Base-by-base conservation (phyloP, 1,284 basidiomycete species). In the Leccinum variabile region DNA sequence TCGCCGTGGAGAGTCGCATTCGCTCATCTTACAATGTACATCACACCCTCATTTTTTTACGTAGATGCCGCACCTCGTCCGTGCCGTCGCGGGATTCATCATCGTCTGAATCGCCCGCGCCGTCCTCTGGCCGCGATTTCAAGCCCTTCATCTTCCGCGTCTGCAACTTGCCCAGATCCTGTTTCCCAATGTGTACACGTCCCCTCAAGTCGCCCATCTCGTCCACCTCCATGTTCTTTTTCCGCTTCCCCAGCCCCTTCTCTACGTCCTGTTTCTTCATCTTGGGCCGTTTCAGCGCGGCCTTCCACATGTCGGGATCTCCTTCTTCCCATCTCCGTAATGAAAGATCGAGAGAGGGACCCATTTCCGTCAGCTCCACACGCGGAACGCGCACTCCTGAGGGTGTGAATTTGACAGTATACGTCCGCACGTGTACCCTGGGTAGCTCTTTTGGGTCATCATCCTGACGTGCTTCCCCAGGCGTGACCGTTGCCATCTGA, bases 181-280 rank as follows among this genome's bases (percentile, higher is more conserved):
- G 97, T 76, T 88, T 92, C 62, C 82, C 93, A 55, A 99, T 77
- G 77, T 98, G 97, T 59, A 99, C 86, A 64, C 89, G 83, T 55
- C 96, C 97, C 67, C 97, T 85, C 78, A 96, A 79, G 77, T 99
- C 95, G 62, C 97, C 97, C 97, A 98, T 98, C 77, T 95, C 94
- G 80, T 99, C 97, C 66, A 95, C 94, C 80, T 97, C 95, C 76
- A 96, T 77, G 76, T 98, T 98, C 86, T 94, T 95, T 78, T 85
- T 86, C 84, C 94, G 95, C 84, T 93, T 94, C 46, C 92, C 94
- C n/a, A 94, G 74, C 0, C 94, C 94, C 74, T 84, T 89, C 79
- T 94, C 93, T 55, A 94, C 79, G 54, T 94, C 91, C 67, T 83
- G 83, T 80, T 94, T 94, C 77, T 90, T 90, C 66, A 97, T 71